phyloP scores from a whole-genome alignment of 1,139 yeast genomes.

The Kurtzmaniella quercitrusa region DNA sequence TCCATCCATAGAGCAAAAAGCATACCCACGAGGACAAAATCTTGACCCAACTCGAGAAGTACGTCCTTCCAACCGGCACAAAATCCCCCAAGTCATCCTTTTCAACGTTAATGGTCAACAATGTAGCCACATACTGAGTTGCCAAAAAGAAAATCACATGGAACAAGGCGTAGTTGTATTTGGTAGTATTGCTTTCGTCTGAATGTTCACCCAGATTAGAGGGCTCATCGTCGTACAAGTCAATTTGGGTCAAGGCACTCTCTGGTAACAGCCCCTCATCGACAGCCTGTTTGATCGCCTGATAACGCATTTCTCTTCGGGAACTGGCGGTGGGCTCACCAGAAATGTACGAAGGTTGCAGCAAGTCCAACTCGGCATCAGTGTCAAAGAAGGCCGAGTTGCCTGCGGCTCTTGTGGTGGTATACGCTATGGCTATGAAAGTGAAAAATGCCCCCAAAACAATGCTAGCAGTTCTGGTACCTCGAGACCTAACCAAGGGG shows the following conservation, averaged over 20 bases:
- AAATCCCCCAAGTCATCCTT: slow-evolving; percentile 84
- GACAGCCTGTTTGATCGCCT: slow-evolving; percentile 89
- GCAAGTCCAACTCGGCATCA: slow-evolving; percentile 15
- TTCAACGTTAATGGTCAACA: slow-evolving; percentile 86
- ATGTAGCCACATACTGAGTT: slow-evolving; percentile 94
- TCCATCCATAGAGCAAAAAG: slow-evolving; percentile 83
- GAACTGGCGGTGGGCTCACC: slow-evolving; percentile 43
- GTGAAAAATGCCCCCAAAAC: slow-evolving; percentile 92
- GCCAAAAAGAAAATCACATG: slow-evolving; percentile 92
- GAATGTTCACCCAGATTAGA: slow-evolving; percentile 31
- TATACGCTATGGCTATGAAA: slow-evolving; percentile 91
- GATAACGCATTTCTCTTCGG: slow-evolving; percentile 74
- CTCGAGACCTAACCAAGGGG: slow-evolving; percentile 82
- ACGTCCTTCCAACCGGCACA: slow-evolving; percentile 95
- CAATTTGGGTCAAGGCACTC: slow-evolving; percentile 74
- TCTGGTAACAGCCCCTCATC: slow-evolving; percentile 93
- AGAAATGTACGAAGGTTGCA: slow-evolving; percentile 22
- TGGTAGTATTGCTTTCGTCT: slow-evolving; percentile 65
- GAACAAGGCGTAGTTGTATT: slow-evolving; percentile 84
- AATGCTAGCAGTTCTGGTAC: slow-evolving; percentile 86
- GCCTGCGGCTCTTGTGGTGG: slow-evolving; percentile 95
- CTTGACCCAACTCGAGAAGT: slow-evolving; percentile 93
- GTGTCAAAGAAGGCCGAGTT: slow-evolving; percentile 53
- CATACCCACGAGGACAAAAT: slow-evolving; percentile 92
- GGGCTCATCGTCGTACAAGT: slow-evolving; percentile 52